phyloP scores from a whole-genome alignment of 2,329 filamentous ascomycete species.

The Amesomyces nigricolor region DNA sequence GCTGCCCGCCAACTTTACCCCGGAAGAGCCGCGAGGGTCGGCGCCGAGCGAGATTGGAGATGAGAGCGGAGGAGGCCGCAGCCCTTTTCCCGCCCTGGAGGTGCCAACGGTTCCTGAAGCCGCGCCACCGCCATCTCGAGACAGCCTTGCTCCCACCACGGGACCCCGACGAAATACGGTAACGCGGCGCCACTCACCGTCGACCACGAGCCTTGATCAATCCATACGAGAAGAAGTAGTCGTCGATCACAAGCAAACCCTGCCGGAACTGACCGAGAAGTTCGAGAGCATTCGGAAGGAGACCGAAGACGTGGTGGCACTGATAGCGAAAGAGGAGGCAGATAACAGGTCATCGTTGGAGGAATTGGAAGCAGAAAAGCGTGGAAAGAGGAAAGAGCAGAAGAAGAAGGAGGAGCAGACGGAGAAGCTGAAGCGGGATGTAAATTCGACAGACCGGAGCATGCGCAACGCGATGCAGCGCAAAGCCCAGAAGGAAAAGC shows the following conservation, averaged over 20 bases:
- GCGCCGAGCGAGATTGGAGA: slow-evolving; percentile 41
- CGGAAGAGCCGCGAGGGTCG: slow-evolving; percentile 43
- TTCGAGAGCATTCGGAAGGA: slow-evolving; percentile 78
- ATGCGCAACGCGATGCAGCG: slow-evolving; percentile 77
- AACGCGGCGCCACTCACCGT: slow-evolving; percentile 72
- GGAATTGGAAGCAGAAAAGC: slow-evolving; percentile 69
- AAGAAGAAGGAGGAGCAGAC: slow-evolving; percentile 91
- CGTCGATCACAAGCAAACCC: slow-evolving; percentile 57
- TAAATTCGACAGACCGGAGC: slow-evolving; percentile 71
- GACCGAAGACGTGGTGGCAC: slow-evolving; percentile 68
- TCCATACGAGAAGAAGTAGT: slow-evolving; percentile 38
- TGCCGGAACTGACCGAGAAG: slow-evolving; percentile 73
- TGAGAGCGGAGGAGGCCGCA: slow-evolving; percentile 44
- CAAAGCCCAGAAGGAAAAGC: slow-evolving; percentile 69
- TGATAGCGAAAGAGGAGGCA: slow-evolving; percentile 65
- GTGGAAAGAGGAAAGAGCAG: slow-evolving; percentile 68
- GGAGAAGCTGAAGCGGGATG: slow-evolving; percentile 73
- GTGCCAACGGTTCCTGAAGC: slow-evolving; percentile 57
- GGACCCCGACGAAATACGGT: slow-evolving; percentile 57
- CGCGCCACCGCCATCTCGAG: slow-evolving; percentile 57
- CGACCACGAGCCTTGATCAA: slow-evolving; percentile 53
- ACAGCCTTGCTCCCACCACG: slow-evolving; percentile 42
- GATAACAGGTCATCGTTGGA: slow-evolving; percentile 62
- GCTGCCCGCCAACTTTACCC: slow-evolving; percentile 50
- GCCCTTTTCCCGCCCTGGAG: slow-evolving; percentile 54